Base-by-base conservation (phyloP, 2,329 filamentous ascomycete genomes). In the Didymellaceae sp. region DNA sequence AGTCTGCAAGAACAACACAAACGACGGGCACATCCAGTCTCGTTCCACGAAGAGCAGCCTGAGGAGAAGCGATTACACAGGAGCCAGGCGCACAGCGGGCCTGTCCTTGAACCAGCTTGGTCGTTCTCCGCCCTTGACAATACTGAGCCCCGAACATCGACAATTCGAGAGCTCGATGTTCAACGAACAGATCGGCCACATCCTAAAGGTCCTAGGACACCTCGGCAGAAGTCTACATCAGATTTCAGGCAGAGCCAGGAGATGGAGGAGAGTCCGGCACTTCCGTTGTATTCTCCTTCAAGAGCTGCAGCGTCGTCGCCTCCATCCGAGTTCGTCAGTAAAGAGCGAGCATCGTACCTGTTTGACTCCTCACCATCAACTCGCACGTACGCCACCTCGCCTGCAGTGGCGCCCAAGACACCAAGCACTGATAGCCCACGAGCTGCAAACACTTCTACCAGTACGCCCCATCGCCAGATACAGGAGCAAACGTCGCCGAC, bases 91-190 rank as follows among this genome's bases (percentile, higher is more conserved):
- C 45, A 55, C 14, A 50, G 32, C 35, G 31, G 43, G 54, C 41
- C 16, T 13, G 26, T 42, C 14, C 41, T 58, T 7, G 65, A 70
- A 45, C 64, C 71, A 30, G 59, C 66, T 14, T 74, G 73, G 73
- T 70, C 68, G 2, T 75, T 74, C 49, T 60, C 63, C 18, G 48
- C 63, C 42, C 70, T 75, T 65, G 74, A 77, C 53, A 77, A 80
- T 51, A 77, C 21, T 21, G 4, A 13, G 11, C 6, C 74, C 75
- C 67, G 70, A 25, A 35, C 40, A 17, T 13, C 39, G 18, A 25
- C 30, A 18, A 13, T 10, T n/a, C 35, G 20, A 22, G 48, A 25
- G 5, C 21, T 32, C n/a, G 10, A 42, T 6, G 22, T 25, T 6
- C 5, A 40, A 21, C 42, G 40, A 6, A 52, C 58, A 35, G 55